These are phyloP conservation scores for Saccharomycopsis fodiens DNA, from an alignment of 805 yeast genomes.

Conservation along the genomic window DNA sequence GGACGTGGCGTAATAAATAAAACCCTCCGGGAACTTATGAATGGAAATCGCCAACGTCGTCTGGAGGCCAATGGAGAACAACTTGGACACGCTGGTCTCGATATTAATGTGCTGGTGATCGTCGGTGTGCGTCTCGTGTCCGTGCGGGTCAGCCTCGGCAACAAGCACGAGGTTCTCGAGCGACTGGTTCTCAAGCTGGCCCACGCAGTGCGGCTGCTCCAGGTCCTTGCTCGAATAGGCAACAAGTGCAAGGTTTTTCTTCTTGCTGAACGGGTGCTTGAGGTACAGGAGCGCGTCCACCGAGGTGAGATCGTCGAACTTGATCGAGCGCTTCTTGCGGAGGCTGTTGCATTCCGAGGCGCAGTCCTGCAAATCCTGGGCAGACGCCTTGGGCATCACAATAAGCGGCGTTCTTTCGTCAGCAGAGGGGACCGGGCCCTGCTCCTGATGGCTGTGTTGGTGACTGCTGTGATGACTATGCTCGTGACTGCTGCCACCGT, in stretches of 20 bases:
- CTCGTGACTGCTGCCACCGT: not conserved
- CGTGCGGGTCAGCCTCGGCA: conserved; percentile 21
- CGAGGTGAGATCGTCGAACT: conserved; percentile 15
- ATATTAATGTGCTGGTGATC: conserved; percentile 71
- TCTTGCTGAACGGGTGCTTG: conserved; percentile 17
- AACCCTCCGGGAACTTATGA: conserved; percentile 94
- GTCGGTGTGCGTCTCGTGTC: conserved; percentile 27
- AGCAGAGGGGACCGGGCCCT: not conserved
- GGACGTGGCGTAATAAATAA: conserved; percentile 75
- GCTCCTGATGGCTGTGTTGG: not conserved
- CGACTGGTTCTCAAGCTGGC: conserved; percentile 14
- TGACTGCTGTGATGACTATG: conserved; percentile 1
- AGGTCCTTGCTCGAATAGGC: conserved; percentile 3
- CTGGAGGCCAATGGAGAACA: conserved; percentile 85
- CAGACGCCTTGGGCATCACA: not conserved
- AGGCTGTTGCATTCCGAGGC: not conserved
- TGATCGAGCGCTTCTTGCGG: conserved; percentile 4
- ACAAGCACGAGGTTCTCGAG: conserved; percentile 15
- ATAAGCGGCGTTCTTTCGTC: not conserved
- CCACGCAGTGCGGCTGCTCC: not conserved
- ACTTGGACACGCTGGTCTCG: conserved; percentile 64
- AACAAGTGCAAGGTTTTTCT: conserved; percentile 5
- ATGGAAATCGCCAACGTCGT: conserved; percentile 80
- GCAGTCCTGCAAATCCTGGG: not conserved
- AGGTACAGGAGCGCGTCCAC: conserved; percentile 12